Percentiles rank a stretch among this genome's conserved stretches.
phyloP scores from a whole-genome alignment of 345 rosid species.

The Garcia nutans region DNA sequence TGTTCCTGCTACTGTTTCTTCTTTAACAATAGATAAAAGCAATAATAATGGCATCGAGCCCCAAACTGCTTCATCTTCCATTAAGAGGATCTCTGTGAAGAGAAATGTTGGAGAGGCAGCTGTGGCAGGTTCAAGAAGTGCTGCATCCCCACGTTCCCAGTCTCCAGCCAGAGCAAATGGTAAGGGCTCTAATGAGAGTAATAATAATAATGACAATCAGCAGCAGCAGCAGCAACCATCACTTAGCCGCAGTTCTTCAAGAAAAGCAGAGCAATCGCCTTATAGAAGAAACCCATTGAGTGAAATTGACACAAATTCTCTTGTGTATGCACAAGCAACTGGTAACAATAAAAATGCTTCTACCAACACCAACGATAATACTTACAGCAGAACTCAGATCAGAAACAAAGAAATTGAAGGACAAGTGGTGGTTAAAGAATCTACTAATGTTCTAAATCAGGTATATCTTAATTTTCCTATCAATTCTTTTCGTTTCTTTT shows the following conservation, averaged over 20 bases:
- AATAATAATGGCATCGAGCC: constrained; percentile 35
- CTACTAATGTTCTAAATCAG: constrained; percentile 32
- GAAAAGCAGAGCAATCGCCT: constrained; percentile 86
- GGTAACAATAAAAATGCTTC: constrained; percentile 26
- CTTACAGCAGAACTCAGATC: constrained; percentile 26
- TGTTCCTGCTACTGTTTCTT: constrained; percentile 77
- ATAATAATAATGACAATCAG: background rate
- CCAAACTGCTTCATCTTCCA: constrained; percentile 16
- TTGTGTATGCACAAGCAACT: constrained; percentile 42
- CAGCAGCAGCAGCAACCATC: constrained; percentile 46
- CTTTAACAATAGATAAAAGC: constrained; percentile 43
- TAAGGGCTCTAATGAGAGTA: constrained; percentile 27
- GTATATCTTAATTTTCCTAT: constrained; percentile 14
- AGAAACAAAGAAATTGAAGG: constrained; percentile 30
- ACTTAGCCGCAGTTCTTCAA: constrained; percentile 63
- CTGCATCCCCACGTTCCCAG: constrained; percentile 79
- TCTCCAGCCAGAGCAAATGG: constrained; percentile 59
- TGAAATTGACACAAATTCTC: constrained; percentile 62
- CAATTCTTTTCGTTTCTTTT: too few species aligned
- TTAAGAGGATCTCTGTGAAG: constrained; percentile 64
- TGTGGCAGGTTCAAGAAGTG: constrained; percentile 27
- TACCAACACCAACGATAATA: constrained; percentile 11
- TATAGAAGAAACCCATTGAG: constrained; percentile 65
- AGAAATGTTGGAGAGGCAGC: constrained; percentile 49
- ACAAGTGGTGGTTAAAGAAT: constrained; percentile 34